phyloP scores from a whole-genome alignment of 1,284 basidiomycete species.

The Macrocystidia cucumis region DNA sequence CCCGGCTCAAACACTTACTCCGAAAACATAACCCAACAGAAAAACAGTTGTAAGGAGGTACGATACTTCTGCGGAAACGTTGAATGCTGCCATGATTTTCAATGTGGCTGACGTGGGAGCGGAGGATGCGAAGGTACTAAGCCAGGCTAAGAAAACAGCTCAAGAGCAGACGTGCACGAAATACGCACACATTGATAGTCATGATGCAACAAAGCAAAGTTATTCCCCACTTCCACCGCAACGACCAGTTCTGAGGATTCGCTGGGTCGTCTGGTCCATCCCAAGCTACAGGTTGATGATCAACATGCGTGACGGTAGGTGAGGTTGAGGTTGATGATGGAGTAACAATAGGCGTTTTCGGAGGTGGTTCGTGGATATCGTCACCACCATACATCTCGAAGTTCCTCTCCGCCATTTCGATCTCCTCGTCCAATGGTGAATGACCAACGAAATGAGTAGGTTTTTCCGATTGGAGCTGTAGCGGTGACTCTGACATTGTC shows the following conservation, averaged over 20 bases:
- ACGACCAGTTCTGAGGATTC: constrained; percentile 58
- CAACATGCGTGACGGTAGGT: constrained; percentile 10
- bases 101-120: constrained; percentile 40
- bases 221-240: constrained; percentile 38
- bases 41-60: constrained; percentile 47
- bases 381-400: constrained; percentile 38
- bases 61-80: constrained; percentile 33
- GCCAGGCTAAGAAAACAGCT: neutral
- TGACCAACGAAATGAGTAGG: too few relatives aligned
- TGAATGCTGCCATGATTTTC: constrained; percentile 32
- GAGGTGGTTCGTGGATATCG: constrained; percentile 30
- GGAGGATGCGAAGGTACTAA: constrained; percentile 52
- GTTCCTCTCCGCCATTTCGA: constrained; percentile 24
- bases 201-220: constrained; percentile 32
- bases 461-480: too few relatives aligned
- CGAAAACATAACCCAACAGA: constrained; percentile 52
- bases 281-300: constrained; percentile 44
- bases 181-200: constrained; percentile 47
- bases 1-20: constrained; percentile 24
- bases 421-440: constrained; percentile 17
- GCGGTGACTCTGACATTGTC: too few relatives aligned
- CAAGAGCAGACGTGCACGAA: neutral
- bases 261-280: constrained; percentile 50
- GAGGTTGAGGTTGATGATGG: constrained; percentile 1
- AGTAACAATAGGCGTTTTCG: constrained; percentile 16